Evolutionary conservation across 129 eudicot genomes (phyloP), one percentile per base, ranked within the genome.

Genomic region (Arctium minus): DNA sequence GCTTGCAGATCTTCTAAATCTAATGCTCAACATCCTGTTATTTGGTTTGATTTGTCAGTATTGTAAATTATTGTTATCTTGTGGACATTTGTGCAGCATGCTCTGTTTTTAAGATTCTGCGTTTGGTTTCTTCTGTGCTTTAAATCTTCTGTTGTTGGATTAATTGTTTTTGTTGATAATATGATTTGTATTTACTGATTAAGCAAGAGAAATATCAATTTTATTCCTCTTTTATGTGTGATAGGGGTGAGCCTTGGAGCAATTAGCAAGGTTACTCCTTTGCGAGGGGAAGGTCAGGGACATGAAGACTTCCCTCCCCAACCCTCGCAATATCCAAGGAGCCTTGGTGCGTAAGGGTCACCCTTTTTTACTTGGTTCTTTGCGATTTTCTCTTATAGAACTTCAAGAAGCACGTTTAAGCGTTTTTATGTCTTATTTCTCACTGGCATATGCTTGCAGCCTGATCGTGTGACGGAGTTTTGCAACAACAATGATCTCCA

Each of bases 401-500:
- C 68, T 60, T 13, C 12, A 29, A 67, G 6, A 67, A 67, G 13
- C 32, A 67, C 12, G 4, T 64, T 64, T 64, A 64, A 64, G 12
- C 12, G 1, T 67, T 67, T 27, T 27, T 17, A 5, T 60, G 8
- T 18, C 35, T 30, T 22, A 71, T 6, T 71, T 31, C 13, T 60
- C 3, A 36, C 56, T 10, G 36, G 38, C 13, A 7, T 44, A 38
- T 72, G 62, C 40, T 30, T 85, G 78, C 93, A 96, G 99, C 99
- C 99, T 83, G 99, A 96, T 69, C 97, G 97, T 44, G 99, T 96
- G 33, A 93, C 89, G 95, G 99, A 93, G 79, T 96, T 96, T 77
- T 94, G 98, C 76, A 89, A 92, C 85, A 92, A 90, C 87, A 94
- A 94, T 70, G 95, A 94, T 83, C 95, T 94, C 67, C 98, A 94